Evolutionary conservation across 345 rosid species (phyloP).

Genomic region (Euphorbia peplus): DNA sequence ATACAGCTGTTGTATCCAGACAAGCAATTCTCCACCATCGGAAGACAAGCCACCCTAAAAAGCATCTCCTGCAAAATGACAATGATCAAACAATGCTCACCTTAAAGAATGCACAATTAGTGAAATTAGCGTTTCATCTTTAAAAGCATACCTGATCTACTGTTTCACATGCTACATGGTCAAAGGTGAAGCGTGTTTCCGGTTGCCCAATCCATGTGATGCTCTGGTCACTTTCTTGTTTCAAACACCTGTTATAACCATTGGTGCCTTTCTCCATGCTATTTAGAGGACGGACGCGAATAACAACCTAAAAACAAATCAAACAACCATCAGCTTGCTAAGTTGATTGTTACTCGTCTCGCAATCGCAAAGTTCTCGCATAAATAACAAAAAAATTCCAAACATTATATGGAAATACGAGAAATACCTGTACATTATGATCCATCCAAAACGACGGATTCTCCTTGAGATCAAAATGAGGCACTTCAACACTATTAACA

Average conservation of each 20-base stretch:
- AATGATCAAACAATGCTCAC: constrained; percentile 6
- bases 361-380: background rate
- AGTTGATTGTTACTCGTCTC: background rate
- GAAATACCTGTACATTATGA: constrained; percentile 83
- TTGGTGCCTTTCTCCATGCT: constrained; percentile 64
- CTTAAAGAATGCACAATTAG: background rate
- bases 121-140: constrained; percentile 8
- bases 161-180: constrained; percentile 92
- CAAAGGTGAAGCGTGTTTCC: constrained; percentile 79
- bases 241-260: constrained; percentile 82
- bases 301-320: constrained; percentile 51
- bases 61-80: constrained; percentile 67
- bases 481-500: constrained; percentile 76
- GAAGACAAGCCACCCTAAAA: constrained; percentile 81
- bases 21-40: constrained; percentile 96
- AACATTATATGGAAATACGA: background rate
- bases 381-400: background rate
- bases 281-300: constrained; percentile 87
- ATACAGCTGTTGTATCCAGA: constrained; percentile 97
- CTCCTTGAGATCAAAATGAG: constrained; percentile 90
- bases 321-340: constrained; percentile 12
- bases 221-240: constrained; percentile 83
- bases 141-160: constrained; percentile 66
- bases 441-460: constrained; percentile 99
- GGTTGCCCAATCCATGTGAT: constrained; percentile 86